Base-by-base conservation (phyloP, 2,329 filamentous ascomycete genomes). In the Penicillium sp. region DNA sequence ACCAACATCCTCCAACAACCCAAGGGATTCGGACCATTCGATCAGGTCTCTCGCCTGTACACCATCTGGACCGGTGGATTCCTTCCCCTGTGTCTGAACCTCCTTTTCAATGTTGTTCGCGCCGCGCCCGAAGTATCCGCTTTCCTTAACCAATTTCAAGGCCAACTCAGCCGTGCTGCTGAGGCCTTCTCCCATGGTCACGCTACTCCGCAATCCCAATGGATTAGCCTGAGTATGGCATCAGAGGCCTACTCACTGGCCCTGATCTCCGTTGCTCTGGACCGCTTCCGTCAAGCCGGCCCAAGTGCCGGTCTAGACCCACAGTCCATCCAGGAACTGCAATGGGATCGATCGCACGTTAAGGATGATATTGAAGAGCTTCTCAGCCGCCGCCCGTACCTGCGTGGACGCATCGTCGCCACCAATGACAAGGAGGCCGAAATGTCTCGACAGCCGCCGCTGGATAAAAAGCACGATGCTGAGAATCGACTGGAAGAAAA, bases 21-120 rank as follows among this genome's bases (percentile, higher is more conserved):
- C 9, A 86, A 87, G 48, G 83, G 83, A 43, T 87, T 92, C 54
- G 89, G 89, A 2, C 92, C 92, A 0, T 92, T 95, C 59, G 89
- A 94, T 40, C 83, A 90, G 5, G 84, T 84, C 13, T 80, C 85
- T 3, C 86, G 93, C 23, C 86, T 96, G 67, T 96, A 96, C 76
- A 83, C 84, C 48, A 92, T 97, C 66, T 99, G 94, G 94, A 86
- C 87, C 18, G 89, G 90, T 62, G 94, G 91, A 1, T 83, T 97
- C 53, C 80, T 99, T 3, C 94, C 94, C 0, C 78, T 99, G 16
- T 88, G 93, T 56, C 82, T 99, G 40, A 97, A 97, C 71, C 81
- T 99, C 24, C 83, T 99, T 18, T 86, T 88, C 55, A 86, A 90
- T 10, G 85, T 99, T 16, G 91, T 92, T 10, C 83, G 87, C 1